Evolutionary conservation across 163 green algal species (phyloP).

Genomic region (Scenedesmus sp.): DNA sequence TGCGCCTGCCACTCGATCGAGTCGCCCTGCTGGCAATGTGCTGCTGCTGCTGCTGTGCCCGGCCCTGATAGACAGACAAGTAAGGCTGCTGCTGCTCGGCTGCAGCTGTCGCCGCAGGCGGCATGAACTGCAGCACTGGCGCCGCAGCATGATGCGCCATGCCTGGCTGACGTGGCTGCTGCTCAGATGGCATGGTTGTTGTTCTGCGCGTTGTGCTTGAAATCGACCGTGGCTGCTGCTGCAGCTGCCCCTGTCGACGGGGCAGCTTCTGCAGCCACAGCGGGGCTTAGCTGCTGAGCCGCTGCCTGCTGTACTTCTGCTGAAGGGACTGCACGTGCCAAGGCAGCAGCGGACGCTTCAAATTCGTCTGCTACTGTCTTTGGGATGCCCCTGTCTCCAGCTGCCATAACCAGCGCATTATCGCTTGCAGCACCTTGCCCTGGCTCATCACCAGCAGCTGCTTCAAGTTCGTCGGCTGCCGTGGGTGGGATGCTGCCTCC

Average conservation of each 20-base stretch:
- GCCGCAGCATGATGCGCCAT: not conserved
- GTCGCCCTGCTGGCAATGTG: not conserved
- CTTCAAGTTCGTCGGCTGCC: constrained; percentile 11
- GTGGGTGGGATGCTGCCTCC: not conserved
- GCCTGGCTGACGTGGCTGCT: not conserved
- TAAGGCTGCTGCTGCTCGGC: constrained; percentile 12
- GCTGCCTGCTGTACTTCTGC: not conserved
- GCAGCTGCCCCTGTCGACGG: not conserved
- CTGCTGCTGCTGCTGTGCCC: not conserved
- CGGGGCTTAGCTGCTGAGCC: not conserved
- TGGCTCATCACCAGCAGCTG: too few relatives aligned
- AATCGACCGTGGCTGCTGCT: too few relatives aligned
- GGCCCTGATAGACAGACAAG: not conserved
- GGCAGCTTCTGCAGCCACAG: not conserved
- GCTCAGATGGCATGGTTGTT: not conserved
- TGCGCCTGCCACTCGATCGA: not conserved
- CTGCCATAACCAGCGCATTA: not conserved
- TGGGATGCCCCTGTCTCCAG: not conserved
- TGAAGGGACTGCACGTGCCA: not conserved
- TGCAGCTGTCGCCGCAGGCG: not conserved
- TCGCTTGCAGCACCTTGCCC: not conserved
- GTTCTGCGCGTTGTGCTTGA: not conserved
- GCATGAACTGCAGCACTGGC: not conserved
- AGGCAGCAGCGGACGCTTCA: constrained; percentile 13
- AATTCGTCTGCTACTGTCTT: not conserved